phyloP scores from a whole-genome alignment of 805 yeast species.

The Torulaspora franciscae region DNA sequence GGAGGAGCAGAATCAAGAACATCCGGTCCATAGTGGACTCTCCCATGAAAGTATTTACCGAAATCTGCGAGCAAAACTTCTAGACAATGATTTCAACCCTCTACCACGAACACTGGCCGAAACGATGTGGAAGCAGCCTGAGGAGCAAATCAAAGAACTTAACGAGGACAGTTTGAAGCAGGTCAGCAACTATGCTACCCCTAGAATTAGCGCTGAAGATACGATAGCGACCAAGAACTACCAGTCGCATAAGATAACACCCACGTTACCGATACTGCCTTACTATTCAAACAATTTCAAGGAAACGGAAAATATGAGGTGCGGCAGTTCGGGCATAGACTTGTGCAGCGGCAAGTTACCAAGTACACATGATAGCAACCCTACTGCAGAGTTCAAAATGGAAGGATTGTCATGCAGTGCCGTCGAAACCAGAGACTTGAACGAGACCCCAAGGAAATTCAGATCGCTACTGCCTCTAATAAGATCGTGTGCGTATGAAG shows the following conservation, averaged over 20 bases:
- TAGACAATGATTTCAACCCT: constrained; percentile 18
- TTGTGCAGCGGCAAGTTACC: too few relatives aligned
- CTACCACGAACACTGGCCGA: constrained; percentile 11
- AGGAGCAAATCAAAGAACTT: constrained; percentile 10
- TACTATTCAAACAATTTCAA: constrained; percentile 15
- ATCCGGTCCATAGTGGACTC: not conserved
- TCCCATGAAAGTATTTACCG: not conserved
- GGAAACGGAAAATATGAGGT: constrained; percentile 10
- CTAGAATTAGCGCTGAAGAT: not conserved
- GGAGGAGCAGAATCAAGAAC: not conserved
- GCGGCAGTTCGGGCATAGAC: constrained; percentile 6
- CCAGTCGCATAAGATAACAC: not conserved
- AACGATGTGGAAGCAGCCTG: constrained; percentile 17
- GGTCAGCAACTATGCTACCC: not conserved
- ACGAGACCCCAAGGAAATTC: not conserved
- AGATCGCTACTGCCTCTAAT: constrained; percentile 22
- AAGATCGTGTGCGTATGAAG: constrained; percentile 25
- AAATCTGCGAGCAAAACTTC: constrained; percentile 3
- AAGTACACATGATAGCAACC: too few relatives aligned
- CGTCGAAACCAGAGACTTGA: too few relatives aligned
- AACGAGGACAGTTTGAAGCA: constrained; percentile 24
- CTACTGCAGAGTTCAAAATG: too few relatives aligned
- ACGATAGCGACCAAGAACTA: not conserved
- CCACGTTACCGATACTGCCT: constrained; percentile 5
- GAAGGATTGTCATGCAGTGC: too few relatives aligned